Percentiles rank a stretch among this genome's conserved stretches.
Evolutionary conservation across 2,329 filamentous ascomycete species (phyloP).

Genomic region (Dactylonectria estremocensis): DNA sequence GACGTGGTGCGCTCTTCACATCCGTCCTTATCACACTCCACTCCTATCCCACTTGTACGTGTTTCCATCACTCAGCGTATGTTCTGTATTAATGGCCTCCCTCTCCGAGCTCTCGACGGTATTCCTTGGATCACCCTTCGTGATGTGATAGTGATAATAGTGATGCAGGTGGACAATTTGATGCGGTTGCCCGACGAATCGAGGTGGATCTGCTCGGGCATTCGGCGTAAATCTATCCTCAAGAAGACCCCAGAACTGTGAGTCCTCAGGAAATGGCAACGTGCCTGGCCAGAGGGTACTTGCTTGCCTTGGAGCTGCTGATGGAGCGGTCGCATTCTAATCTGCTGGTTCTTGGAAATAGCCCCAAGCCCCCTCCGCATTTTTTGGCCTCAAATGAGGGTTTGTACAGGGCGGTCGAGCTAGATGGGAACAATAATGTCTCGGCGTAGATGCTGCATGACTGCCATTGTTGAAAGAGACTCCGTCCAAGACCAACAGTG

Average conservation of each 20-base stretch:
- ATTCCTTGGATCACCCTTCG: neutral
- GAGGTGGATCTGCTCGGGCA: slow-evolving; percentile 35
- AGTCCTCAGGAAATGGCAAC: slow-evolving; percentile 6
- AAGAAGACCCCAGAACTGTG: slow-evolving; percentile 36
- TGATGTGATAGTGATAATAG: slow-evolving; percentile 42
- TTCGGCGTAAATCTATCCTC: slow-evolving; percentile 21
- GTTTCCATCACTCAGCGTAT: too few species aligned
- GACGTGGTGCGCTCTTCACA: too few species aligned
- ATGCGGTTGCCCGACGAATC: slow-evolving; percentile 24
- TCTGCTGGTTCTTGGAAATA: slow-evolving; percentile 35
- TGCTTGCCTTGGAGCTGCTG: slow-evolving; percentile 18
- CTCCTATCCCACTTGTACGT: too few species aligned
- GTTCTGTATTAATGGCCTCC: neutral
- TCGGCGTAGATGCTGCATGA: neutral
- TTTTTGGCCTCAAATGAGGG: slow-evolving; percentile 2
- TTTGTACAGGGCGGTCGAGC: slow-evolving; percentile 14
- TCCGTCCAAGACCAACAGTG: neutral
- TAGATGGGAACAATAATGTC: slow-evolving; percentile 25
- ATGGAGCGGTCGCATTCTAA: slow-evolving; percentile 26
- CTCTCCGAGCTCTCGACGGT: neutral
- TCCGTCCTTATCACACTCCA: too few species aligned
- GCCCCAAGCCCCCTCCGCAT: neutral
- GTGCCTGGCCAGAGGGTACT: slow-evolving; percentile 37
- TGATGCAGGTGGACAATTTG: slow-evolving; percentile 42
- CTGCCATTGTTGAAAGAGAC: slow-evolving; percentile 6